A percentile compares a stretch with the other conserved stretches of the same genome.
Conservation (phyloP, 345 rosid genomes). For the Citrus reticulata region DNA sequence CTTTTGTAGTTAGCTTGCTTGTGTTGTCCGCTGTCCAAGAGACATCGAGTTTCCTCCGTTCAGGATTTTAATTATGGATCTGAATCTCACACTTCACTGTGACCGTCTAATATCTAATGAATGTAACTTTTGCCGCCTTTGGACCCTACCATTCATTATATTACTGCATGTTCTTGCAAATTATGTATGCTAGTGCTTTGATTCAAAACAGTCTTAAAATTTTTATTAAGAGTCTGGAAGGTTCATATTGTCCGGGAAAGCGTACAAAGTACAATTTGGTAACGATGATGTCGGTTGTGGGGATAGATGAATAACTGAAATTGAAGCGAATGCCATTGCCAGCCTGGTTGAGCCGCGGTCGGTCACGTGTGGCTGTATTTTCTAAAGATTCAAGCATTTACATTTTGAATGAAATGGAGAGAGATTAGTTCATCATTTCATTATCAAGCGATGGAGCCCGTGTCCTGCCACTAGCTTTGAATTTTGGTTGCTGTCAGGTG, state of each 20-base stretch:
- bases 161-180: too few relatives aligned
- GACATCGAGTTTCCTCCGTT: background rate
- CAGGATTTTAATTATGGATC: background rate
- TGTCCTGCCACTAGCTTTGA: background rate
- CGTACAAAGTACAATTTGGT: background rate
- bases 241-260: background rate
- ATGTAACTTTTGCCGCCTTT: background rate
- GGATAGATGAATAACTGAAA: background rate
- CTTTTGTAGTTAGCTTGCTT: constrained; percentile 3
- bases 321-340: too few relatives aligned
- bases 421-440: background rate
- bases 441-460: background rate
- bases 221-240: background rate
- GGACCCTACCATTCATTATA: too few relatives aligned
- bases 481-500: background rate
- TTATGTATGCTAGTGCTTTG: too few relatives aligned
- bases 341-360: too few relatives aligned
- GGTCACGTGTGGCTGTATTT: too few relatives aligned
- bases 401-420: background rate
- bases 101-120: background rate
- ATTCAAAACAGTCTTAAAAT: too few relatives aligned
- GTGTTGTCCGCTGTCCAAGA: background rate
- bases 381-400: too few relatives aligned
- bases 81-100: background rate
- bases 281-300: background rate